Conservation (phyloP, 148 eudicot species). For the Euryodendron excelsum region DNA sequence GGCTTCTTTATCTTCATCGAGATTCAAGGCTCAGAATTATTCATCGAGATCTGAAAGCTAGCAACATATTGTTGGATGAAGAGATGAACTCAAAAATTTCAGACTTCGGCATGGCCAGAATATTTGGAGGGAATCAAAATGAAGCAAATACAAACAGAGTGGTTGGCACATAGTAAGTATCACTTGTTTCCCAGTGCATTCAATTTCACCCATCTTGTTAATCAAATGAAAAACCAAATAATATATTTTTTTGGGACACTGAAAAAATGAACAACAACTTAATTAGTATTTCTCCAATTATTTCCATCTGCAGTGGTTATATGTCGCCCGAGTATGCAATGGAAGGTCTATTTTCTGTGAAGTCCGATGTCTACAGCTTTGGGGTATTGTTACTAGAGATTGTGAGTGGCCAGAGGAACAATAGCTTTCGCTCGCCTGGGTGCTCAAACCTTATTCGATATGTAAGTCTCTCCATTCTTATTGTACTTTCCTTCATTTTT, state of each 20-base stretch:
- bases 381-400: constrained; percentile 6
- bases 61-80: constrained; percentile 30
- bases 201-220: too few relatives aligned
- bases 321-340: neutral
- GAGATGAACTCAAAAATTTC: constrained; percentile 40
- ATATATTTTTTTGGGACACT: neutral
- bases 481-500: neutral
- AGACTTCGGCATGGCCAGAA: constrained; percentile 49
- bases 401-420: constrained; percentile 8
- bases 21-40: constrained; percentile 30
- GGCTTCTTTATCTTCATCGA: constrained; percentile 30
- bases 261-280: neutral
- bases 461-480: neutral
- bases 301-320: neutral
- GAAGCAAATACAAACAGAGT: constrained; percentile 21
- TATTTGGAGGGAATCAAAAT: constrained; percentile 25
- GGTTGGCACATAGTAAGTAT: constrained; percentile 26
- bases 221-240: neutral
- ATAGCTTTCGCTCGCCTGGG: neutral
- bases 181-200: neutral
- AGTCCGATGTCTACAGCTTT: neutral
- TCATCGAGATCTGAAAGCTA: constrained; percentile 35
- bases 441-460: neutral
- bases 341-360: neutral
- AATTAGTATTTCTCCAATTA: neutral